These are phyloP conservation scores for Elsinoe batatas DNA, from an alignment of 2,329 filamentous ascomycete species.

Conservation along the genomic window DNA sequence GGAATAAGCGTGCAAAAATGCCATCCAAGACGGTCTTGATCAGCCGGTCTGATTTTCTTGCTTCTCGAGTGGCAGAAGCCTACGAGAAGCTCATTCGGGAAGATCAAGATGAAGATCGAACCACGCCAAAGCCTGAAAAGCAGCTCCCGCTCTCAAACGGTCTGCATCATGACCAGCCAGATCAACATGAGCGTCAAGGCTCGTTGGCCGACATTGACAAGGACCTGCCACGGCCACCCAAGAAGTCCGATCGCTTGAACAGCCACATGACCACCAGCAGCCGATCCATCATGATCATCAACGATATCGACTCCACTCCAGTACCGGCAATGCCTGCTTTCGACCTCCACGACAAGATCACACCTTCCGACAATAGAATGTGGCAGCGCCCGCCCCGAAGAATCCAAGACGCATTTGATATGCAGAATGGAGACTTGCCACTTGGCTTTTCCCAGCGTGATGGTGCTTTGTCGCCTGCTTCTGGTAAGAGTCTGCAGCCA, in stretches of 20 bases:
- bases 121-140: neutral
- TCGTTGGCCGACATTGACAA: constrained; percentile 35
- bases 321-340: constrained; percentile 12
- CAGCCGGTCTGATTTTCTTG: constrained; percentile 7
- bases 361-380: neutral
- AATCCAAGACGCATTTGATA: constrained; percentile 7
- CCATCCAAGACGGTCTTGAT: neutral
- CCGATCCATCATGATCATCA: constrained; percentile 82
- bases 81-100: constrained; percentile 12
- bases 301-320: constrained; percentile 49
- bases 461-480: neutral
- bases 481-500: neutral
- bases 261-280: constrained; percentile 66
- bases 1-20: neutral
- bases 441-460: neutral
- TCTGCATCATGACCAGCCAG: neutral
- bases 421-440: neutral
- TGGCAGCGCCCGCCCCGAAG: constrained; percentile 3
- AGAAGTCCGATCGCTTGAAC: constrained; percentile 28
- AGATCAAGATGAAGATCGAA: neutral
- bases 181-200: constrained; percentile 64
- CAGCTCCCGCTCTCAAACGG: neutral
- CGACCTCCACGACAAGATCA: constrained; percentile 8
- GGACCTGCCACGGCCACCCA: constrained; percentile 16
- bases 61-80: constrained; percentile 3